Base-by-base conservation (phyloP, 2,329 filamentous ascomycete genomes). In the Sphaerulina vaccinii region DNA sequence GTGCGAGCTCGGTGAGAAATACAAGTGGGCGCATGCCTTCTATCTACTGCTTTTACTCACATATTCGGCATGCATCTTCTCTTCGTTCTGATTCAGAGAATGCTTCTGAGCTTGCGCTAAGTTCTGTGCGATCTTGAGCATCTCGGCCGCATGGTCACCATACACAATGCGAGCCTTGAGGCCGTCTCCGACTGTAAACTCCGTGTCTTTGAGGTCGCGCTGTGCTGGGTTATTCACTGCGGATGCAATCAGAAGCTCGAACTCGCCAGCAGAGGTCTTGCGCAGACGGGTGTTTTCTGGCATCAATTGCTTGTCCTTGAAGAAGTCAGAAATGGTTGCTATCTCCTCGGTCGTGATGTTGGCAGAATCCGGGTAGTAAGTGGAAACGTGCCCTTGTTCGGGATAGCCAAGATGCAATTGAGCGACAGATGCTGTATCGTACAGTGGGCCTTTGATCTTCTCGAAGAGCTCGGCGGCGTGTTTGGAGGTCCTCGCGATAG, bases 331-430 rank as follows among this genome's bases (percentile, higher is more conserved):
- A 22, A 76, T 68, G 15, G 65, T 64, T 2, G 70, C 62, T 51
- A 79, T 78, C 59, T 78, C 75, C 42, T 74, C 72, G 40, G 71
- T 70, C 4, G 73, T 76, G 57, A 78, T 76, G 38, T 69, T 61
- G 1, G 75, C 71, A 21, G 73, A 76, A 51, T 77, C 70, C 0
- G 75, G 75, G 51, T 79, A 79, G 64, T 78, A 78, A 2, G 74
- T 75, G 3, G 71, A 74, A 35, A 78, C 66, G 57, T 79, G 76
- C 3, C 75, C 75, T 11, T 66, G 61, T 46, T 75, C 70, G 3
- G 76, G 76, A 53, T 75, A 78, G 13, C 76, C 77, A 22, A 80
- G 62, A 56, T 77, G 76, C 64, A 79, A 70, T 52, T 68, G 68
- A 7, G 62, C 67, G 11, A 73, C 66, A 45, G 68, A 68, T 21